These are phyloP conservation scores for Lactarius quietus DNA, from an alignment of 768 basidiomycete species.

Conservation along the genomic window DNA sequence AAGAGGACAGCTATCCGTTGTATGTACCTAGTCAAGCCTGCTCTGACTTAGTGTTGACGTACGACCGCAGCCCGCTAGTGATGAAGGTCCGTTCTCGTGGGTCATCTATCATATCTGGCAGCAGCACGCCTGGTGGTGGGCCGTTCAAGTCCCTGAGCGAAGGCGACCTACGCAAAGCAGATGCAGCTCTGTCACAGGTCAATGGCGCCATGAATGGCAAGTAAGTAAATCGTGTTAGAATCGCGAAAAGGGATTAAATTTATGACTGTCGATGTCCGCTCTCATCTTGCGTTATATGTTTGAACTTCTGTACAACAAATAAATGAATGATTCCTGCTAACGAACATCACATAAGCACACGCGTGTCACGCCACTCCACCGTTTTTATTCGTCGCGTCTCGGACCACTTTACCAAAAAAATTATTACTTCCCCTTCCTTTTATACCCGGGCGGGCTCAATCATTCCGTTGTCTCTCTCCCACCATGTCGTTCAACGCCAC, in stretches of 20 bases:
- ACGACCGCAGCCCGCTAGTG: slow-evolving; percentile 63
- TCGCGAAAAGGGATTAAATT: slow-evolving; percentile 7
- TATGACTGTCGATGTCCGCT: slow-evolving; percentile 14
- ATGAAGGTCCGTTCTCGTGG: slow-evolving; percentile 87
- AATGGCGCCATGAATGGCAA: slow-evolving; percentile 28
- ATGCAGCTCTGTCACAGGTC: slow-evolving; percentile 76
- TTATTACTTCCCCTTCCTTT: no score
- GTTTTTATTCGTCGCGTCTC: background rate
- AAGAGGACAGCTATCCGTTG: slow-evolving; percentile 91
- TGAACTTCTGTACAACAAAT: slow-evolving; percentile 19
- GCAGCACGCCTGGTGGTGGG: slow-evolving; percentile 87
- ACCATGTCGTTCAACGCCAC: slow-evolving; percentile 27
- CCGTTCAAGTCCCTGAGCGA: slow-evolving; percentile 79
- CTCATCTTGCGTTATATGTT: slow-evolving; percentile 22
- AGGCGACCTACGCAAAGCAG: slow-evolving; percentile 80
- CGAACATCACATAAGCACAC: background rate
- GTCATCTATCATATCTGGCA: slow-evolving; percentile 67
- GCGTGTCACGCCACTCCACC: background rate
- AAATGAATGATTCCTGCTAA: slow-evolving; percentile 1
- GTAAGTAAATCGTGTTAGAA: slow-evolving; percentile 1
- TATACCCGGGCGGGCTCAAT: background rate
- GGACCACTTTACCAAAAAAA: slow-evolving; percentile 12
- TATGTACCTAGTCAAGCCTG: slow-evolving; percentile 40
- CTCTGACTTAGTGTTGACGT: slow-evolving; percentile 15
- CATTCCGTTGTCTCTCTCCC: background rate